Evolutionary conservation across 1,284 basidiomycete genomes (phyloP).

Genomic region (Rhodotorula sp.): DNA sequence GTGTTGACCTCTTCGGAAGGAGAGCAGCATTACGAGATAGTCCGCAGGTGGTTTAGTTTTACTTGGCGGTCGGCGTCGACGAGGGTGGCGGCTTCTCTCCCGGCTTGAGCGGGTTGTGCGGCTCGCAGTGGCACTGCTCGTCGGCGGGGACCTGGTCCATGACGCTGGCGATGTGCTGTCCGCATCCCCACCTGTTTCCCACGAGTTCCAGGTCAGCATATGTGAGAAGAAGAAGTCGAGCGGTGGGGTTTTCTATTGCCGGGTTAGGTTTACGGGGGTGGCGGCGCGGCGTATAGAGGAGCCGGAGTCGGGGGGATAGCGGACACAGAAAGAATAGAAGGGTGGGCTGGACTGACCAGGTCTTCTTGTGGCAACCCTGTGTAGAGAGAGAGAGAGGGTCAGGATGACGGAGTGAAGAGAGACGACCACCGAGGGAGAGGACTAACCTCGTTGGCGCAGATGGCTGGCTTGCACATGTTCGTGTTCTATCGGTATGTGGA

Average conservation of each 20-base stretch:
- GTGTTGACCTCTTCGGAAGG: no score
- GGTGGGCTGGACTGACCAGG: background rate
- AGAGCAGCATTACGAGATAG: no score
- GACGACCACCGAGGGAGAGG: background rate
- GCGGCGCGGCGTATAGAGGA: background rate
- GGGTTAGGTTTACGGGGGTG: background rate
- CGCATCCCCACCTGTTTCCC: constrained; percentile 18
- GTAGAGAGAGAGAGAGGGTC: background rate
- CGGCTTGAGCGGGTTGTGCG: constrained; percentile 11
- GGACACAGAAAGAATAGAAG: no score
- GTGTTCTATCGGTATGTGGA: background rate
- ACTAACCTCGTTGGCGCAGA: constrained; percentile 14
- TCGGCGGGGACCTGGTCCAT: background rate
- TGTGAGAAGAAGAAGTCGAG: background rate
- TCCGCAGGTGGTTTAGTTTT: no score
- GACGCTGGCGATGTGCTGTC: constrained; percentile 17
- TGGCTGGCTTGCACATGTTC: constrained; percentile 18
- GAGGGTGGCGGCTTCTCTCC: constrained; percentile 1
- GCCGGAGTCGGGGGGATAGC: background rate
- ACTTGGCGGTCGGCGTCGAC: no score
- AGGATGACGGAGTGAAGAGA: background rate
- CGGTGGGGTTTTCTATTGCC: background rate
- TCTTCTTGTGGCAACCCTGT: constrained; percentile 15
- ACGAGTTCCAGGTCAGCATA: background rate
- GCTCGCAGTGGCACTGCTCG: constrained; percentile 14